Evolutionary conservation across 2,329 filamentous ascomycete genomes (phyloP).

Genomic region (Pseudopyricularia cyperi): DNA sequence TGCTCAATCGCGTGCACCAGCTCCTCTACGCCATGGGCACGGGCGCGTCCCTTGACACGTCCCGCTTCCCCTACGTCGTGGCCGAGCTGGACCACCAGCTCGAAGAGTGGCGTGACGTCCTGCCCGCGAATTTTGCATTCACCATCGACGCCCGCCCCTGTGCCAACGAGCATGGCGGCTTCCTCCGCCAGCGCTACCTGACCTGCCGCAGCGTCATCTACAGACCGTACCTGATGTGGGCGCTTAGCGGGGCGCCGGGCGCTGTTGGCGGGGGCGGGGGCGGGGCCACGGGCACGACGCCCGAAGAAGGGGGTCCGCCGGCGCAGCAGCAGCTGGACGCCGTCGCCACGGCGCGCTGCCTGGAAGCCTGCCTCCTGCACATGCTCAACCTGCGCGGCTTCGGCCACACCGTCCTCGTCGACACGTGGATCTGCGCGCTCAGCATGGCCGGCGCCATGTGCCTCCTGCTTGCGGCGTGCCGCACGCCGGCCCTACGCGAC

Average conservation of each 20-base stretch:
- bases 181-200: constrained; percentile 35
- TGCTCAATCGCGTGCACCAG: constrained; percentile 34
- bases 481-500: constrained; percentile 21
- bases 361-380: constrained; percentile 34
- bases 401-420: constrained; percentile 35
- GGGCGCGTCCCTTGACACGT: constrained; percentile 28
- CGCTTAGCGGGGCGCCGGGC: constrained; percentile 23
- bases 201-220: constrained; percentile 40
- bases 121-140: constrained; percentile 29
- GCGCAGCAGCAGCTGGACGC: constrained; percentile 16
- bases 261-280: neutral
- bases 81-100: constrained; percentile 34
- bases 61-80: constrained; percentile 32
- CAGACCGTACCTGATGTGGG: constrained; percentile 35
- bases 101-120: constrained; percentile 32
- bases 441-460: constrained; percentile 38
- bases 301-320: too few species aligned
- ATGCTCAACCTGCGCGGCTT: constrained; percentile 33
- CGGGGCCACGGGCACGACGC: neutral
- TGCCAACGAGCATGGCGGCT: constrained; percentile 28
- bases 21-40: constrained; percentile 32
- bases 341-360: constrained; percentile 26
- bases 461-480: constrained; percentile 29
- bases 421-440: constrained; percentile 41
- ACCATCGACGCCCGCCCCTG: constrained; percentile 16